phyloP scores from a whole-genome alignment of 345 rosid species.

The Pelargonium nanum region DNA sequence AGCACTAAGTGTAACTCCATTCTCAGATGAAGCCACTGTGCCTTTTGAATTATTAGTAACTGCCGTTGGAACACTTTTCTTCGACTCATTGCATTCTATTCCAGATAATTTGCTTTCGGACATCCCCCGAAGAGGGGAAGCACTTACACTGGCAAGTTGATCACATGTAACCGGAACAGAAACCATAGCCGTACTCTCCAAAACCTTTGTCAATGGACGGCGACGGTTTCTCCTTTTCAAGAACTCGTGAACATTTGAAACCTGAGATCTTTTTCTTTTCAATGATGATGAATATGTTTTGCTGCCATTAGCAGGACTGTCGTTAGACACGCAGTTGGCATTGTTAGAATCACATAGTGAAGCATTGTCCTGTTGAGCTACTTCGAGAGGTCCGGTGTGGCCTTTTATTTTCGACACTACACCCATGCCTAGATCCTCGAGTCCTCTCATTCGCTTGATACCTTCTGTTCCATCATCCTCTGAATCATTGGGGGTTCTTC shows the following conservation, averaged over 20 bases:
- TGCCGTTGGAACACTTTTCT: conserved; percentile 33
- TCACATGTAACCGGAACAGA: conserved; percentile 63
- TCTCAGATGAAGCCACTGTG: conserved; percentile 51
- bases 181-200: conserved; percentile 75
- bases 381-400: conserved; percentile 25
- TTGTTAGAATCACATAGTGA: conserved; percentile 26
- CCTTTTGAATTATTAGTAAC: conserved; percentile 60
- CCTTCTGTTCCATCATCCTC: conserved; percentile 98
- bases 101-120: conserved; percentile 51
- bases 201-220: conserved; percentile 59
- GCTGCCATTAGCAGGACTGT: conserved; percentile 36
- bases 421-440: conserved; percentile 75
- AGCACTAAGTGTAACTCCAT: conserved; percentile 30
- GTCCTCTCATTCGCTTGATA: conserved; percentile 94
- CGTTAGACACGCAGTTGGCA: conserved; percentile 41
- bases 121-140: conserved; percentile 34
- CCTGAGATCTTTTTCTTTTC: conserved; percentile 56
- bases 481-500: conserved; percentile 88
- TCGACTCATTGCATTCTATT: conserved; percentile 47
- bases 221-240: conserved; percentile 57
- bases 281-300: conserved; percentile 33
- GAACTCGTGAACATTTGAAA: conserved; percentile 35
- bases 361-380: conserved; percentile 28
- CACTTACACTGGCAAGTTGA: conserved; percentile 47
- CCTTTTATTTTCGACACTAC: conserved; percentile 35